Conservation (phyloP, 1,139 yeast species). For the Candida tropicalis region DNA sequence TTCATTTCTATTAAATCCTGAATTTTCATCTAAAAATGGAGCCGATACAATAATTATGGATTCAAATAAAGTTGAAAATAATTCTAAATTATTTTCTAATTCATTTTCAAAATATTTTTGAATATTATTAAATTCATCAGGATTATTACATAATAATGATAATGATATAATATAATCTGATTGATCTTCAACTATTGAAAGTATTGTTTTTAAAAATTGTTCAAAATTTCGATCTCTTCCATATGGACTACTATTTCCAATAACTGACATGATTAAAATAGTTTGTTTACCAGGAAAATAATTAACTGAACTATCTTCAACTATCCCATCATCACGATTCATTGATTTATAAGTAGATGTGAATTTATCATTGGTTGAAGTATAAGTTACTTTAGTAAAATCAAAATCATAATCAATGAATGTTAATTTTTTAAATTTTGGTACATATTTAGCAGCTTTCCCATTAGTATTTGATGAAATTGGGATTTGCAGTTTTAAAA, state of each 20-base stretch:
- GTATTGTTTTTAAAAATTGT: slow-evolving; percentile 28
- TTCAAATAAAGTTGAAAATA: slow-evolving; percentile 14
- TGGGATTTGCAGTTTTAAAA: too few species aligned
- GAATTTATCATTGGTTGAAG: slow-evolving; percentile 1
- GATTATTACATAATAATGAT: slow-evolving; percentile 32
- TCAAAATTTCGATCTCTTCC: slow-evolving; percentile 27
- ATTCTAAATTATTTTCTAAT: slow-evolving; percentile 11
- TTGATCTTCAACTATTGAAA: slow-evolving; percentile 19
- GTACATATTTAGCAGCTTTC: too few species aligned
- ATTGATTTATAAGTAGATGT: not conserved
- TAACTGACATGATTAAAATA: slow-evolving; percentile 25
- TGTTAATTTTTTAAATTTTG: not conserved
- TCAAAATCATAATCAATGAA: slow-evolving; percentile 2
- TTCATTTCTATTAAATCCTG: slow-evolving; percentile 22
- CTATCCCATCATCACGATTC: too few species aligned
- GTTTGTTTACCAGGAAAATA: slow-evolving; percentile 17
- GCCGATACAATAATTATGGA: slow-evolving; percentile 33
- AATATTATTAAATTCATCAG: slow-evolving; percentile 26
- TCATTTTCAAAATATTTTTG: slow-evolving; percentile 20
- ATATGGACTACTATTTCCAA: slow-evolving; percentile 30
- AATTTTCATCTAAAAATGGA: slow-evolving; percentile 32
- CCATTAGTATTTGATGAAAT: too few species aligned
- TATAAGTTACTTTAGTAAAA: slow-evolving; percentile 1
- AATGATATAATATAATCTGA: slow-evolving; percentile 22
- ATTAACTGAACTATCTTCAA: not conserved